Evolutionary conservation across 2,329 filamentous ascomycete species (phyloP).

Genomic region (Cladosporium sp.): DNA sequence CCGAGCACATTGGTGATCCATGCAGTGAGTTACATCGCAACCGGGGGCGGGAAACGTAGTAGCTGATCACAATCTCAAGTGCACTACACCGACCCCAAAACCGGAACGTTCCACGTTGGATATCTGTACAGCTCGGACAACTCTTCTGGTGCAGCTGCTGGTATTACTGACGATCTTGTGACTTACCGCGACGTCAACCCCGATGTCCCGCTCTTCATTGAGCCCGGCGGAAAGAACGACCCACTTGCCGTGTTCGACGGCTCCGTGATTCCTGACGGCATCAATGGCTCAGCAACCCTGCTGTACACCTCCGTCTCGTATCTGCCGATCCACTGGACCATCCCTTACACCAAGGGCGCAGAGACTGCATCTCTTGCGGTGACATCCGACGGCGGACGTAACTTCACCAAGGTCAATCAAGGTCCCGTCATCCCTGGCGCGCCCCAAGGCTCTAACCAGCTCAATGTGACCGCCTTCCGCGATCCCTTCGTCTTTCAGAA

Average conservation of each 20-base stretch:
- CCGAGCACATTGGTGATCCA: slow-evolving; percentile 31
- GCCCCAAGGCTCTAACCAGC: slow-evolving; percentile 28
- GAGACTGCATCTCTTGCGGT: slow-evolving; percentile 41
- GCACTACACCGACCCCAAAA: slow-evolving; percentile 41
- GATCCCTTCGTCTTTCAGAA: slow-evolving; percentile 40
- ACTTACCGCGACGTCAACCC: slow-evolving; percentile 35
- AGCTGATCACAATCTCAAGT: slow-evolving; percentile 23
- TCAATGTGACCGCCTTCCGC: slow-evolving; percentile 39
- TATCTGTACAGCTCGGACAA: slow-evolving; percentile 31
- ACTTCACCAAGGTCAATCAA: slow-evolving; percentile 35
- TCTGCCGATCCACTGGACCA: slow-evolving; percentile 42
- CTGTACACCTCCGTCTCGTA: slow-evolving; percentile 42
- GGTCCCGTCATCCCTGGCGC: slow-evolving; percentile 35
- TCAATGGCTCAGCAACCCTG: slow-evolving; percentile 40
- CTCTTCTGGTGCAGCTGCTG: slow-evolving; percentile 19
- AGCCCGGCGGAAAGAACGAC: slow-evolving; percentile 38
- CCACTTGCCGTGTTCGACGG: slow-evolving; percentile 43
- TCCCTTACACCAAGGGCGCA: slow-evolving; percentile 40
- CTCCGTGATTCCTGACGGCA: slow-evolving; percentile 38
- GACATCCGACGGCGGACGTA: slow-evolving; percentile 26
- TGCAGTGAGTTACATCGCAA: not conserved
- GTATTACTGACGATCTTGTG: slow-evolving; percentile 39
- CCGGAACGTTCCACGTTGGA: slow-evolving; percentile 41
- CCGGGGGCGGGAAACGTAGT: not conserved
- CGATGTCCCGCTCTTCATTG: slow-evolving; percentile 25